phyloP scores from a whole-genome alignment of 1,284 basidiomycete species.

The Pseudozyma sp. region DNA sequence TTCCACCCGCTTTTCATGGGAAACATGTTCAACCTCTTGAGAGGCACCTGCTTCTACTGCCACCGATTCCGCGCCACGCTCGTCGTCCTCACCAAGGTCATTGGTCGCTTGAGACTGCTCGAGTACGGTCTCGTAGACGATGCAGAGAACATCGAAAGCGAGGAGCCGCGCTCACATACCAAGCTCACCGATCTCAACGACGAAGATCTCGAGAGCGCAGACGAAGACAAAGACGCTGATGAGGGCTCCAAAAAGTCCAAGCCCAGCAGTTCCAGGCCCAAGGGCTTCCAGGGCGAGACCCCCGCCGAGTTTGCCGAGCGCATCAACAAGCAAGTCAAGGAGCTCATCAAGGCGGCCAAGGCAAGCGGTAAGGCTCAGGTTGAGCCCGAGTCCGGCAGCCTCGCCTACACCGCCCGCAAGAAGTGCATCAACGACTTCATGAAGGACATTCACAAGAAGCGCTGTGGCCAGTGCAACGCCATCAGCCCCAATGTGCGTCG shows the following conservation, averaged over 20 bases:
- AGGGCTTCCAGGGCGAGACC: slow-evolving; percentile 64
- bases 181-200: slow-evolving; percentile 22
- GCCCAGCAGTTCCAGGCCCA: slow-evolving; percentile 25
- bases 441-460: slow-evolving; percentile 76
- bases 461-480: slow-evolving; percentile 82
- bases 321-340: slow-evolving; percentile 72
- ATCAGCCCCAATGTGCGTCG: slow-evolving; percentile 89
- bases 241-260: slow-evolving; percentile 66
- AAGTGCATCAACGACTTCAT: slow-evolving; percentile 85
- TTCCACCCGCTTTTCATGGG: slow-evolving; percentile 97
- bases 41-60: slow-evolving; percentile 94
- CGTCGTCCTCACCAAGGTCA: slow-evolving; percentile 75
- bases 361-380: slow-evolving; percentile 69
- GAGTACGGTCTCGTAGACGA: slow-evolving; percentile 89
- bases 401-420: slow-evolving; percentile 88
- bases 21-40: slow-evolving; percentile 88
- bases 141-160: slow-evolving; percentile 75
- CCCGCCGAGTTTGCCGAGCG: slow-evolving; percentile 61
- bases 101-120: slow-evolving; percentile 87
- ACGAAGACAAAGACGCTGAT: slow-evolving; percentile 52
- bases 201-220: slow-evolving; percentile 43
- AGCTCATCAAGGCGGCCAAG: slow-evolving; percentile 75
- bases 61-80: slow-evolving; percentile 85
- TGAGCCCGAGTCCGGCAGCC: slow-evolving; percentile 71
- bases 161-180: slow-evolving; percentile 33